Percentiles rank a stretch among this genome's conserved stretches.
phyloP scores from a whole-genome alignment of 2,329 filamentous ascomycete species.

The Cytospora paraplurivora region DNA sequence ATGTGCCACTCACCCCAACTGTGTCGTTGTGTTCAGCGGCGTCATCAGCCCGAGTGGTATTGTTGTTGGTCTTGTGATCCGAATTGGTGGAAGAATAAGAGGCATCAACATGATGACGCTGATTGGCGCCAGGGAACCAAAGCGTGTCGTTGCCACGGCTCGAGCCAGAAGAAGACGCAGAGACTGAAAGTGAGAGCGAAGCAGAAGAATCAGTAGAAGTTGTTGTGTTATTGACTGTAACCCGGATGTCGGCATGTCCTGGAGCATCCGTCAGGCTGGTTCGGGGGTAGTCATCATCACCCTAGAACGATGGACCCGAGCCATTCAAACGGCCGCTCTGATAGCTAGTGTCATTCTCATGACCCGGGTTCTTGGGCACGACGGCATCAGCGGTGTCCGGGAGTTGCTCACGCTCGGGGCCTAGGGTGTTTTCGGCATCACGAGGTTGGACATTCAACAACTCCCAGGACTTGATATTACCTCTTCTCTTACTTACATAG shows the following conservation, averaged over 20 bases:
- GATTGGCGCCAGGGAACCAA: too few relatives aligned
- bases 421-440: too few relatives aligned
- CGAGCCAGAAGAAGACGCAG: too few relatives aligned
- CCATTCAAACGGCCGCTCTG: conserved; percentile 5
- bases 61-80: not conserved
- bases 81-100: not conserved
- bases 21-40: not conserved
- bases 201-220: not conserved
- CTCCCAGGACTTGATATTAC: too few relatives aligned
- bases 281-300: conserved; percentile 3
- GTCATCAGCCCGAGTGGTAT: not conserved
- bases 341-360: not conserved
- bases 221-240: not conserved
- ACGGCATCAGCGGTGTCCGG: not conserved
- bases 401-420: not conserved
- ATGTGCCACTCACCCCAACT: not conserved
- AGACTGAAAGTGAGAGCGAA: not conserved
- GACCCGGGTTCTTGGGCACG: not conserved
- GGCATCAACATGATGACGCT: too few relatives aligned
- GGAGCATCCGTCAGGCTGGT: conserved; percentile 5
- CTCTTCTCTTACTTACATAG: not conserved
- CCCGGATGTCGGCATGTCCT: conserved; percentile 1
- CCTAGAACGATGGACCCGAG: conserved; percentile 3
- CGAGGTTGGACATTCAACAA: too few relatives aligned
- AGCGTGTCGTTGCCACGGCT: too few relatives aligned